Percentiles rank a stretch among this genome's conserved stretches.
Conservation (phyloP, 176 grass and related monocot species). For the Avena sativa region DNA sequence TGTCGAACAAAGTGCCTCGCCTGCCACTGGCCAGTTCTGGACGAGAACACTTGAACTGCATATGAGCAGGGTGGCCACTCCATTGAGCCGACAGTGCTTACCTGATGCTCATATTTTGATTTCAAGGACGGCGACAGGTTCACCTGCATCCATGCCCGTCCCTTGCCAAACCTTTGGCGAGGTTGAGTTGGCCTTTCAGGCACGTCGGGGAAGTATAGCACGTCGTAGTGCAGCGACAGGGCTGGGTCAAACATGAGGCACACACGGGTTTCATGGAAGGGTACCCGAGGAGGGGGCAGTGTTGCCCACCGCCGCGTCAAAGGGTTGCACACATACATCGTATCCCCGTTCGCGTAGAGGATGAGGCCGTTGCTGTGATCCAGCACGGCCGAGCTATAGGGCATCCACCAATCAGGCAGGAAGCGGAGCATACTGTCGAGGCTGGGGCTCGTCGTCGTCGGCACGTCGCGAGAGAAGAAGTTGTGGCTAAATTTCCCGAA, state of each 20-base stretch:
- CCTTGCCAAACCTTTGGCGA: neutral
- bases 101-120: neutral
- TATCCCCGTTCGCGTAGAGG: neutral
- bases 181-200: neutral
- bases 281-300: neutral
- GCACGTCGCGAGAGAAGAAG: neutral
- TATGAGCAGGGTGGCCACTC: neutral
- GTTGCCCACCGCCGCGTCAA: neutral
- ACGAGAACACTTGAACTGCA: neutral
- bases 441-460: neutral
- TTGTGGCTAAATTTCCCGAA: neutral
- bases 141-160: neutral
- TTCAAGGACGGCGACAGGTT: neutral
- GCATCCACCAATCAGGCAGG: neutral
- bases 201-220: neutral
- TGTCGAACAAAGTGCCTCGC: neutral
- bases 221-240: neutral
- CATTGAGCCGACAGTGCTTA: neutral
- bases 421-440: neutral
- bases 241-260: neutral
- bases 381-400: neutral
- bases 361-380: neutral
- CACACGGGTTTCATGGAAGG: neutral
- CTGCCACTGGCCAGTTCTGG: neutral
- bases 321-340: neutral